phyloP scores from a whole-genome alignment of 2,329 filamentous ascomycete species.

The Fusarium cyanostomum region DNA sequence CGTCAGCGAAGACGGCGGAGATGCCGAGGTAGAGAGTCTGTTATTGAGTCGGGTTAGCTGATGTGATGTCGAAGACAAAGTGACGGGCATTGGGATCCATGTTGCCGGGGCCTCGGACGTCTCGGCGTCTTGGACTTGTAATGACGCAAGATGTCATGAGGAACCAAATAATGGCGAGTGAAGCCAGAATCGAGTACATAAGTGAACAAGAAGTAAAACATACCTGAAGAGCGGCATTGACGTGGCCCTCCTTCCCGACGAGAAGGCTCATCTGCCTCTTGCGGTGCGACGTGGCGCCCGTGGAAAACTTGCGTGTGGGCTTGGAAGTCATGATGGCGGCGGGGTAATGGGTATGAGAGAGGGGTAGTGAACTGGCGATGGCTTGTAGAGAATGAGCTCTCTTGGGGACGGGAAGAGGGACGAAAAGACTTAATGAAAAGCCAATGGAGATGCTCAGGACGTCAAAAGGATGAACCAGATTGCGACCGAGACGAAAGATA shows the following conservation, averaged over 20 bases:
- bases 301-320: constrained; percentile 54
- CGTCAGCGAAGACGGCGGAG: constrained; percentile 62
- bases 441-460: constrained; percentile 19
- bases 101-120: neutral
- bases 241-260: constrained; percentile 54
- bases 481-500: constrained; percentile 31
- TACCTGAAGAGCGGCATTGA: constrained; percentile 59
- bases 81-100: neutral
- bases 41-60: constrained; percentile 20
- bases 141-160: constrained; percentile 37
- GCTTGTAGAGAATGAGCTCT: neutral
- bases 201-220: constrained; percentile 18
- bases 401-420: constrained; percentile 13
- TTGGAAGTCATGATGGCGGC: constrained; percentile 42
- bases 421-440: constrained; percentile 5
- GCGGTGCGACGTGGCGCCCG: constrained; percentile 56
- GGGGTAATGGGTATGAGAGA: constrained; percentile 21
- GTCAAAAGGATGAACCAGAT: constrained; percentile 12
- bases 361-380: constrained; percentile 17
- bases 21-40: constrained; percentile 71
- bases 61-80: neutral
- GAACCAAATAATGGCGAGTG: neutral
- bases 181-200: neutral
- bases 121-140: neutral
- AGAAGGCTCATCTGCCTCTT: constrained; percentile 58